Base-by-base conservation (phyloP, 1,284 basidiomycete species). In the Tylopilus orsonianus region DNA sequence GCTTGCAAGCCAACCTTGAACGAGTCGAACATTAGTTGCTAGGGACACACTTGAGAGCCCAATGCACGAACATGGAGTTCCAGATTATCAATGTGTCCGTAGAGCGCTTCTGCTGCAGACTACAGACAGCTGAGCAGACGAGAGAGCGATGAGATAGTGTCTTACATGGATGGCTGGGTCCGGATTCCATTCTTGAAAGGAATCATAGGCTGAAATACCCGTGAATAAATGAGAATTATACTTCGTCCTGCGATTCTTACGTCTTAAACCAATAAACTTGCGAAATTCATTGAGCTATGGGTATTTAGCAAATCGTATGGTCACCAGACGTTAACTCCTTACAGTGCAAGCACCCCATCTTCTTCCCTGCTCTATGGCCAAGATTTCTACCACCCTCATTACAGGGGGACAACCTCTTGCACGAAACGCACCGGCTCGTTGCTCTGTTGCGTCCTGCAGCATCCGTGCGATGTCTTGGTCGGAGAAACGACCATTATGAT, bases 141-240 rank as follows among this genome's bases (percentile, higher is more conserved):
- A 51, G 13, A 24, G 16, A 20, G 9, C 12, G 38, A 12, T 6
- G 5, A 1, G 20, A 20, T 16, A 24, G 13, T 6, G 8, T 61
- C 80, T 60, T 56, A 85, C 81, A 42, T 80, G 70, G 46, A 93
- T 81, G 40, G 75, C 70, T 8, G 75, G 67, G 55, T 90, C 76
- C 0, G 78, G 71, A 62, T 92, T 93, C 91, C 91, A 94, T 54
- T 93, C 87, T 59, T 76, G 61, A 69, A 93, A 91, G 29, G 56
- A 73, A 19, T 58, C 60, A 57, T 85, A 87, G 5, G 79, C 81
- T 83, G 40, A 24, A 30, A 14, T 5, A 37, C 3, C 20, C 2
- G 18, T 54, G 13, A 55, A 45, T 1, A 6, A 36, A 29, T 5
- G 30, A 36, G 8, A 18, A 4, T 20, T 7, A 24, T n/a, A 12